Base-by-base conservation (phyloP, 78 protist species). In the Speleostelium caveatum region DNA sequence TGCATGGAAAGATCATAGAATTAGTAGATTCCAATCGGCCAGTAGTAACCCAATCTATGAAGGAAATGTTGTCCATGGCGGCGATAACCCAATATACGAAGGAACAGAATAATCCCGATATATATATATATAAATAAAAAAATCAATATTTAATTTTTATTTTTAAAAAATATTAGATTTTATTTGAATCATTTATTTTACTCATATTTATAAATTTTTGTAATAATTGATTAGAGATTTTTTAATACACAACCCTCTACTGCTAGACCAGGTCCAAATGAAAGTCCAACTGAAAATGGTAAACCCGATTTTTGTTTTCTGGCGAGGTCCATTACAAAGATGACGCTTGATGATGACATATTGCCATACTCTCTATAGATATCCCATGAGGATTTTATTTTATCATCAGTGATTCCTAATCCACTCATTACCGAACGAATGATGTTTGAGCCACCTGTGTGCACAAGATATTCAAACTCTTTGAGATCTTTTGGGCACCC, bases 211-310 rank as follows among this genome's bases (percentile, higher is more conserved):
- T 58, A 19, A 58, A n/a, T 58, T 58, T 19, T 58, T 58, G 24
- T 58, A 19, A n/a, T 58, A 19, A 5, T 28, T 24, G 36, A n/a
- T n/a, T 24, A 12, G 14, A 55, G 42, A 45, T 83, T 83, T 45
- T 58, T 67, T 39, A 83, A 41, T 24, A 83, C 53, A 69, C 77
- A 67, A 83, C 91, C 91, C 60, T 83, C 91, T 28, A 83, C 63
- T n/a, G 79, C 91, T 4, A 83, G 55, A 22, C 91, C 91, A 32
- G 91, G 91, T 42, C 91, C 91, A 67, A 83, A 69, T 0, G 91
- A 77, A 19, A 83, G 41, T 19, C 58, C 26, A 26, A 83, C 32
- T 19, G 91, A 83, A 45, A 69, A 83, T 6, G 63, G 75, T 58
- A 71, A 71, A 26, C 59, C 61, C 4, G 42, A 26, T 33, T 67